A percentile compares a stretch with the other conserved stretches of the same genome.
Evolutionary conservation across 495 filamentous ascomycete species (phyloP).

Genomic region (Pseudevernia furfuracea): DNA sequence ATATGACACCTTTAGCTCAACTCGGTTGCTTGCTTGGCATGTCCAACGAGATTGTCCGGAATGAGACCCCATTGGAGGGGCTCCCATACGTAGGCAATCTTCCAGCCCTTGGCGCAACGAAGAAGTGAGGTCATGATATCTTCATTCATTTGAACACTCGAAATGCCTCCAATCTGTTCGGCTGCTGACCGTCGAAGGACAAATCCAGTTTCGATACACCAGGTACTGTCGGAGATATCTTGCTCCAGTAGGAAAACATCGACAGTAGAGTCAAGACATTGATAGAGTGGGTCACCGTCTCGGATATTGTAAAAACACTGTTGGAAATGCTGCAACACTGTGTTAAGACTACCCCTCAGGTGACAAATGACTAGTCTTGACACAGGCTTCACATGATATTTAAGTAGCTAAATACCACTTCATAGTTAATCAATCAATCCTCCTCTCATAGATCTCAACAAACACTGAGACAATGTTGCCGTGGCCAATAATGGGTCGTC

Average conservation of each 20-base stretch:
- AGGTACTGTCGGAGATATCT: conserved; percentile 25
- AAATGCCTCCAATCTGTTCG: conserved; percentile 42
- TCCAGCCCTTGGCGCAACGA: conserved; percentile 37
- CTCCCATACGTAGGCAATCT: conserved; percentile 43
- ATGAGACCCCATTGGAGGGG: conserved; percentile 46
- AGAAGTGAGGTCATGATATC: conserved; percentile 44
- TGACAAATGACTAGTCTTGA: too few species aligned
- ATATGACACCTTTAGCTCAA: conserved; percentile 31
- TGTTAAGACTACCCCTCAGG: too few species aligned
- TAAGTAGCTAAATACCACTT: too few species aligned
- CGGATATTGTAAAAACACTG: conserved; percentile 49
- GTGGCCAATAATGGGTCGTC: conserved; percentile 25
- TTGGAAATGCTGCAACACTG: too few species aligned
- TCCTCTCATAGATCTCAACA: too few species aligned
- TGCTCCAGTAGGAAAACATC: conserved; percentile 32
- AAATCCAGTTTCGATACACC: conserved; percentile 44
- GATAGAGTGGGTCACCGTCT: conserved; percentile 39
- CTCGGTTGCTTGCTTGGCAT: conserved; percentile 44
- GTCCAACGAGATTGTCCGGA: conserved; percentile 43
- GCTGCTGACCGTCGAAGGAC: conserved; percentile 40
- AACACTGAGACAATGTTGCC: conserved; percentile 30
- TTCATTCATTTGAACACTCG: conserved; percentile 44
- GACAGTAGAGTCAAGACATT: conserved; percentile 38
- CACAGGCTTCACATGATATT: too few species aligned
- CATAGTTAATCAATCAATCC: too few species aligned